Conservation (phyloP, 225 moss, liverwort and hornwort species). For the Pseudoscleropodium purum region DNA sequence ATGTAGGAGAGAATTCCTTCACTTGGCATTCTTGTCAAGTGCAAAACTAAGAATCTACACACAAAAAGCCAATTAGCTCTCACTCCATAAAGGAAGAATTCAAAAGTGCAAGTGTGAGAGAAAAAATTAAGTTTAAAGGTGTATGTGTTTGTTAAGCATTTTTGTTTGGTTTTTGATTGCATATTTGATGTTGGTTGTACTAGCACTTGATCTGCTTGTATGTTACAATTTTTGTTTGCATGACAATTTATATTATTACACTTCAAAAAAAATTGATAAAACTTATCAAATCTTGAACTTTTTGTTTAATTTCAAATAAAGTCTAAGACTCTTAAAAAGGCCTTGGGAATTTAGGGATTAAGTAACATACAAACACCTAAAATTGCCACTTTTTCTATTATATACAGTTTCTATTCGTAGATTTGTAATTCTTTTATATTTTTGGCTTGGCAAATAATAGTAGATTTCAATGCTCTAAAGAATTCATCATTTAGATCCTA, state of each 20-base stretch:
- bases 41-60: not conserved
- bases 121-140: not conserved
- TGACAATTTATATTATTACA: not conserved
- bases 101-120: no score
- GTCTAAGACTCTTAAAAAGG: not conserved
- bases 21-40: not conserved
- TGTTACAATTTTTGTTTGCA: not conserved
- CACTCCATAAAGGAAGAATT: rapidly evolving
- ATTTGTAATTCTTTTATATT: not conserved
- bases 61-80: not conserved
- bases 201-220: not conserved
- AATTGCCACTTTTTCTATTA: rapidly evolving
- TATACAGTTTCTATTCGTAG: not conserved
- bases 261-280: no score
- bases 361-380: not conserved
- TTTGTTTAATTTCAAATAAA: not conserved
- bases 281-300: not conserved
- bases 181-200: no score
- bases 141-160: no score
- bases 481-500: no score
- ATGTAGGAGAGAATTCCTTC: not conserved
- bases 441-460: not conserved
- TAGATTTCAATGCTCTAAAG: not conserved
- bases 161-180: no score
- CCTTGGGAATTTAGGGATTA: not conserved